phyloP scores from a whole-genome alignment of 805 yeast genomes.

The Ogataea dorogensis region DNA sequence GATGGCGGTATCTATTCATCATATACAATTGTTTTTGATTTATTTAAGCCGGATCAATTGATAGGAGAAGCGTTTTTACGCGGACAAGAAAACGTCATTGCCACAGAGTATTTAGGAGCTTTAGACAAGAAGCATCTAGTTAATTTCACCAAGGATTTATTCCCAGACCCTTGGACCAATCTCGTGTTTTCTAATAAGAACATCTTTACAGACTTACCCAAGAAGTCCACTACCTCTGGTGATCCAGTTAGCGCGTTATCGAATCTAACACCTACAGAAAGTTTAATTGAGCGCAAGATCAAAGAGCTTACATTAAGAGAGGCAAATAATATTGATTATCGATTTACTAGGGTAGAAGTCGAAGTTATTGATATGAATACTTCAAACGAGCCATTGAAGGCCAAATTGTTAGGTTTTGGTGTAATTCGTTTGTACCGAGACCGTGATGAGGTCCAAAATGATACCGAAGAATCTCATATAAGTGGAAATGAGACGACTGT shows the following conservation, averaged over 20 bases:
- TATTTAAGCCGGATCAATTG: slow-evolving; percentile 26
- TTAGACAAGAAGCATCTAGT: slow-evolving; percentile 21
- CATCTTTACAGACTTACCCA: slow-evolving; percentile 20
- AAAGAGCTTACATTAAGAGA: slow-evolving; percentile 7
- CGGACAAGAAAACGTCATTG: slow-evolving; percentile 14
- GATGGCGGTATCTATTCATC: slow-evolving; percentile 9
- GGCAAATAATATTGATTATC: slow-evolving; percentile 28
- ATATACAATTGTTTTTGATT: slow-evolving; percentile 31
- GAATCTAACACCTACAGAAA: slow-evolving; percentile 4
- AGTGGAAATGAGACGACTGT: slow-evolving; percentile 64
- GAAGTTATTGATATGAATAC: slow-evolving; percentile 31
- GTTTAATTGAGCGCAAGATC: slow-evolving; percentile 14
- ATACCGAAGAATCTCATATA: slow-evolving; percentile 12
- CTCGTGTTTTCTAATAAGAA: slow-evolving; percentile 19
- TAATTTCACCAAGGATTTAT: slow-evolving; percentile 20
- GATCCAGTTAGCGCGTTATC: slow-evolving; percentile 7
- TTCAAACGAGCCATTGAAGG: slow-evolving; percentile 47
- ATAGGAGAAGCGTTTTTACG: slow-evolving; percentile 19
- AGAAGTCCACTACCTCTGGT: slow-evolving; percentile 7
- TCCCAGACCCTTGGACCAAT: slow-evolving; percentile 27
- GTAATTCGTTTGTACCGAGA: slow-evolving; percentile 66
- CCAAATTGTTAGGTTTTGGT: slow-evolving; percentile 70
- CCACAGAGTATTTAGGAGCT: slow-evolving; percentile 18
- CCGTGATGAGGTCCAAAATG: slow-evolving; percentile 35
- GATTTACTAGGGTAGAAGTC: slow-evolving; percentile 36